phyloP scores from a whole-genome alignment of 2,329 filamentous ascomycete genomes.

The Epichloe sp. region DNA sequence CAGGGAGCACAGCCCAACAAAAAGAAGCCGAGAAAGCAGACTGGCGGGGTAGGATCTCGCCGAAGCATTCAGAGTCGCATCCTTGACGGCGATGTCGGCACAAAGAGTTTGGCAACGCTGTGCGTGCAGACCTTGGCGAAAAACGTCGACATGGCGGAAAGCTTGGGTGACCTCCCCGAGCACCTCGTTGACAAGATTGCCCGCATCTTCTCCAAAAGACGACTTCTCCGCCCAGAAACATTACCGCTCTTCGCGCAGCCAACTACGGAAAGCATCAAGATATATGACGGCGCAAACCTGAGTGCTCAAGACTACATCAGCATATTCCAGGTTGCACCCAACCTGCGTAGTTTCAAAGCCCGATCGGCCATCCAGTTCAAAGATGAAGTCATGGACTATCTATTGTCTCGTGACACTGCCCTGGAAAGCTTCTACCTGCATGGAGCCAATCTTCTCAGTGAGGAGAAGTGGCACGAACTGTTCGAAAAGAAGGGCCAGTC shows the following conservation, averaged over 20 bases:
- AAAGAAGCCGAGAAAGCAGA: constrained; percentile 36
- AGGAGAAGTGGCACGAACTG: constrained; percentile 60
- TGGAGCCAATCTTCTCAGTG: constrained; percentile 70
- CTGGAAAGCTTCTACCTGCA: constrained; percentile 68
- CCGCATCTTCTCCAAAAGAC: constrained; percentile 45
- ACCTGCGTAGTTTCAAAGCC: constrained; percentile 57
- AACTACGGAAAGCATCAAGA: constrained; percentile 33
- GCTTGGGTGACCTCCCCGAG: constrained; percentile 45
- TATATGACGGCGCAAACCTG: constrained; percentile 52
- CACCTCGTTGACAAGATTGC: constrained; percentile 45
- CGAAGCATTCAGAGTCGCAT: constrained; percentile 73
- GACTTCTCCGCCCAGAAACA: constrained; percentile 40
- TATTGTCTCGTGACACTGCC: constrained; percentile 55
- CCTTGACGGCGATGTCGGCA: constrained; percentile 61
- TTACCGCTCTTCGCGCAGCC: constrained; percentile 45
- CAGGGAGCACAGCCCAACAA: constrained; percentile 22
- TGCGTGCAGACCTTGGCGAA: constrained; percentile 50
- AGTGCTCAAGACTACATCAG: constrained; percentile 63
- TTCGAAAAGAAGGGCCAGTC: constrained; percentile 51
- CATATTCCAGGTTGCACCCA: constrained; percentile 64
- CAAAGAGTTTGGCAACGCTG: constrained; percentile 53
- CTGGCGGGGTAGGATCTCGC: constrained; percentile 44
- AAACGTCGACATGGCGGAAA: constrained; percentile 49
- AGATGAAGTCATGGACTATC: constrained; percentile 68
- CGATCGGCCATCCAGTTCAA: constrained; percentile 88